Conservation (phyloP, 73 alveolate species). For the Paramecium octaurelia region DNA sequence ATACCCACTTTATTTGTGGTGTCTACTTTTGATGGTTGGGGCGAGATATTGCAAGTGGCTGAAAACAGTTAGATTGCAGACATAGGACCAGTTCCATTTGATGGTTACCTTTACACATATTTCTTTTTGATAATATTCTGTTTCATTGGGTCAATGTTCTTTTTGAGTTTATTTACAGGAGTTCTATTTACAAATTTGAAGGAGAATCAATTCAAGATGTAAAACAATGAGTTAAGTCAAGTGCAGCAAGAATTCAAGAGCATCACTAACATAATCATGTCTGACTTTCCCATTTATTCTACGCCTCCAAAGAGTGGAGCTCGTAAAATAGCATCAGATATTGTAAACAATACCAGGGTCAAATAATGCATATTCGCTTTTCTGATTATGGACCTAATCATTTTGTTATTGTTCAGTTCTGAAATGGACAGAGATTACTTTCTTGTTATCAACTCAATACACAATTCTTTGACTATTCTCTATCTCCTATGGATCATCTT, state of each 20-base stretch:
- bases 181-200: background rate
- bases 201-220: background rate
- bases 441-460: background rate
- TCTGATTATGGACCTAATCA: background rate
- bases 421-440: background rate
- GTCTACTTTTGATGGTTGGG: conserved; percentile 47
- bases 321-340: background rate
- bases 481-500: background rate
- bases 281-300: background rate
- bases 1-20: conserved; percentile 30
- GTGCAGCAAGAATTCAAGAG: background rate
- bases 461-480: background rate
- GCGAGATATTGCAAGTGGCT: conserved; percentile 5
- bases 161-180: conserved; percentile 10
- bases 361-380: background rate
- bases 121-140: background rate
- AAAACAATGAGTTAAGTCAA: background rate
- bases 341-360: background rate
- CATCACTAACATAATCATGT: background rate
- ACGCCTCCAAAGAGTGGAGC: background rate
- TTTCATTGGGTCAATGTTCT: conserved; percentile 40
- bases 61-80: background rate
- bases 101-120: background rate
- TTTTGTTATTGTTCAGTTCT: background rate
- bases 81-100: background rate